phyloP scores from a whole-genome alignment of 495 filamentous ascomycete species.

The Penicillium lividum region DNA sequence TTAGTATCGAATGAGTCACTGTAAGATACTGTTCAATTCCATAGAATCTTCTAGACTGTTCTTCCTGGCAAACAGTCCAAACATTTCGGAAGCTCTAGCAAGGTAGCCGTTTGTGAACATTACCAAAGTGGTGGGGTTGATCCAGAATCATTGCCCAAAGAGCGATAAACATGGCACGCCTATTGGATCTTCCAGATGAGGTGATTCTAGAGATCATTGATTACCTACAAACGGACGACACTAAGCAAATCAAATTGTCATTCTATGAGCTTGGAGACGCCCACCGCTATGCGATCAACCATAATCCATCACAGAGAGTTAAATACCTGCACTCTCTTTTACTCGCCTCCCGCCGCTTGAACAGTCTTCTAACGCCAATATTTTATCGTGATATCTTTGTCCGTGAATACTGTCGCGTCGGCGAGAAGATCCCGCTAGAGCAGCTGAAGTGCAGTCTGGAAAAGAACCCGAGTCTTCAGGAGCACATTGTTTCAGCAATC shows the following conservation, averaged over 20 bases:
- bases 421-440: too few species aligned
- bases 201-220: neutral
- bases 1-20: too few species aligned
- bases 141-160: too few species aligned
- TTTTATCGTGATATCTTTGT: constrained; percentile 10
- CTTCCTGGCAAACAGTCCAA: too few species aligned
- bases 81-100: too few species aligned
- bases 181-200: constrained; percentile 3
- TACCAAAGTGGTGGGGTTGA: too few species aligned
- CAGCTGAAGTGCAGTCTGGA: constrained; percentile 7
- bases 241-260: neutral
- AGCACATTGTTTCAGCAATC: constrained; percentile 8
- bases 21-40: too few species aligned
- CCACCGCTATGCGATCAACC: neutral
- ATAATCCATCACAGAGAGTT: neutral
- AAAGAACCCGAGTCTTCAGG: neutral
- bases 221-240: neutral
- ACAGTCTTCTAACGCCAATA: neutral
- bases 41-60: too few species aligned
- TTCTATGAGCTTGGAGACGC: neutral
- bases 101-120: too few species aligned
- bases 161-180: neutral
- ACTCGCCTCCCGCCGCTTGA: neutral
- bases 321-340: neutral
- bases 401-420: neutral